Evolutionary conservation across 2,329 filamentous ascomycete genomes (phyloP).

Genomic region (Talaromyces rugulosus): DNA sequence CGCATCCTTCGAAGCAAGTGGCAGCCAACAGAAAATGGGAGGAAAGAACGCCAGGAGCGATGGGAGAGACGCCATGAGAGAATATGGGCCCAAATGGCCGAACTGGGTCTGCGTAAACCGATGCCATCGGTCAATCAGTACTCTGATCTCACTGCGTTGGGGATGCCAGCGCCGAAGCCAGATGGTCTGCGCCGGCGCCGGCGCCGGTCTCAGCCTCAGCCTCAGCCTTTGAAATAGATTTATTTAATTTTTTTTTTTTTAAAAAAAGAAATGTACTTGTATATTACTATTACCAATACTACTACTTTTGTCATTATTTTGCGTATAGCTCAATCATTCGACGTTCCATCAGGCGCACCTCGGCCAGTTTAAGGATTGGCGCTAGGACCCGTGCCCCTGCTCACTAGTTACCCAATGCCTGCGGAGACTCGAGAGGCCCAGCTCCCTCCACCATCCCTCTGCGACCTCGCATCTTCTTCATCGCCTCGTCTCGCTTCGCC

Average conservation of each 20-base stretch:
- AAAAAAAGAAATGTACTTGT: neutral
- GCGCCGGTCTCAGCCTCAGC: no score
- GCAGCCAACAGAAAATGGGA: slow-evolving; percentile 36
- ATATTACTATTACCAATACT: neutral
- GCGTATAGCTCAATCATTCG: no score
- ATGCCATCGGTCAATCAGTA: slow-evolving; percentile 33
- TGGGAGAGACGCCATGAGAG: slow-evolving; percentile 43
- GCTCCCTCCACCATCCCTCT: neutral
- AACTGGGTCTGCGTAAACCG: slow-evolving; percentile 52
- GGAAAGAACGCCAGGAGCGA: slow-evolving; percentile 35
- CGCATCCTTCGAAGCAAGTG: slow-evolving; percentile 67
- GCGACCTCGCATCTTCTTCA: neutral
- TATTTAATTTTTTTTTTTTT: no score
- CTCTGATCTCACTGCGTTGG: slow-evolving; percentile 4
- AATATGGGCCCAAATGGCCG: slow-evolving; percentile 44
- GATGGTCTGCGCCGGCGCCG: neutral
- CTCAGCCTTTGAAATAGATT: no score
- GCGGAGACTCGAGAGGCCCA: slow-evolving; percentile 2
- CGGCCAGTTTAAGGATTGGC: neutral
- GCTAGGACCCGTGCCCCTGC: neutral
- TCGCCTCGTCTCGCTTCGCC: neutral
- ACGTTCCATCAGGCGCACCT: neutral
- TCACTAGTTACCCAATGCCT: neutral
- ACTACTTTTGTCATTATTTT: neutral
- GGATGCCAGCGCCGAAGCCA: neutral